phyloP scores from a whole-genome alignment of 2,329 filamentous ascomycete species.

The Domatiomyces globalis region DNA sequence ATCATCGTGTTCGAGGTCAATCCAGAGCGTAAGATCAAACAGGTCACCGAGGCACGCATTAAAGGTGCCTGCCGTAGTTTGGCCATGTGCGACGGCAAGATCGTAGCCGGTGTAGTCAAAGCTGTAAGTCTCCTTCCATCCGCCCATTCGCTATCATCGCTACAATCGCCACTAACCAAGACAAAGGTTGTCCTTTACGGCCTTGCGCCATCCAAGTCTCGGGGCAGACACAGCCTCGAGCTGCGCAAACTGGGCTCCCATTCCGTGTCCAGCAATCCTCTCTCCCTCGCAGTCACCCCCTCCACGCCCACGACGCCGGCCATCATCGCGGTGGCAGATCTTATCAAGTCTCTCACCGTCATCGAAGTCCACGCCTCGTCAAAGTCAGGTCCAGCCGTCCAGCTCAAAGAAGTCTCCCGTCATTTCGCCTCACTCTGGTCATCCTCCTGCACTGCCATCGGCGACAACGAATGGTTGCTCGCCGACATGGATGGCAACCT shows the following conservation, averaged over 20 bases:
- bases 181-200: constrained; percentile 44
- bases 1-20: constrained; percentile 71
- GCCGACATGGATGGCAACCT: constrained; percentile 81
- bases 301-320: constrained; percentile 26
- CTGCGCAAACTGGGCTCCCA: constrained; percentile 62
- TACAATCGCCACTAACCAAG: constrained; percentile 10
- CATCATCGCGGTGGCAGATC: constrained; percentile 69
- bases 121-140: constrained; percentile 42
- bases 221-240: constrained; percentile 24
- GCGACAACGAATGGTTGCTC: constrained; percentile 61
- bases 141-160: background rate
- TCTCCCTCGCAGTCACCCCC: constrained; percentile 61
- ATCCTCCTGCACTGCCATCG: constrained; percentile 61
- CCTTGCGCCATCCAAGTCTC: constrained; percentile 25
- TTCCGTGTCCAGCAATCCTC: constrained; percentile 67
- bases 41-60: constrained; percentile 54
- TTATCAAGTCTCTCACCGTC: constrained; percentile 84
- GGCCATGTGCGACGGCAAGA: constrained; percentile 56
- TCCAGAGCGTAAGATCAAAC: constrained; percentile 55
- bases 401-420: constrained; percentile 57
- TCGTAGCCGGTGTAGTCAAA: constrained; percentile 81
- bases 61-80: constrained; percentile 72
- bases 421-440: constrained; percentile 73
- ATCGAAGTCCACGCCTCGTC: constrained; percentile 47
- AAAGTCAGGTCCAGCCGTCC: constrained; percentile 5